phyloP scores from a whole-genome alignment of 352 stramenopile species.

The Pythium dissotocum region DNA sequence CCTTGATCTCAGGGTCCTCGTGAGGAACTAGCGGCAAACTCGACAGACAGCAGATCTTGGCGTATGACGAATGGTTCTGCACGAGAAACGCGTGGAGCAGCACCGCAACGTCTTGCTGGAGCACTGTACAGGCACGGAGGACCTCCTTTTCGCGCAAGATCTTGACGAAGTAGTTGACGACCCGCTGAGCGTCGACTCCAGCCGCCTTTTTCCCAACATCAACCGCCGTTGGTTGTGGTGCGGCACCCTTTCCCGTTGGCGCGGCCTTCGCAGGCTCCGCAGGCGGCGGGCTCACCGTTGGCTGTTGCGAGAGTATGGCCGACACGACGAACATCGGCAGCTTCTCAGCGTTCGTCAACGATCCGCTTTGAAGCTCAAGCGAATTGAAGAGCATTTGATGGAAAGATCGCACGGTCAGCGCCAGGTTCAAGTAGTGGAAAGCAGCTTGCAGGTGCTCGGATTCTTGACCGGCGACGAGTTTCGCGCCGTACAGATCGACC shows the following conservation, averaged over 20 bases:
- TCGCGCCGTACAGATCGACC: slow-evolving; percentile 57
- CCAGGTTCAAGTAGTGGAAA: slow-evolving; percentile 71
- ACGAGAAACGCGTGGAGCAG: slow-evolving; percentile 61
- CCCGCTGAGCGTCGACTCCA: slow-evolving; percentile 25
- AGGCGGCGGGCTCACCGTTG: background rate
- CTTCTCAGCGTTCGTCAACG: slow-evolving; percentile 43
- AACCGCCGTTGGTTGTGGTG: background rate
- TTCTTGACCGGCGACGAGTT: slow-evolving; percentile 42
- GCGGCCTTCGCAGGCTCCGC: slow-evolving; percentile 9
- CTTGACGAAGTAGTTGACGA: slow-evolving; percentile 69
- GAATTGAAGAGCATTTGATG: slow-evolving; percentile 57
- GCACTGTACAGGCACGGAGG: slow-evolving; percentile 33
- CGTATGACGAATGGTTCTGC: slow-evolving; percentile 60
- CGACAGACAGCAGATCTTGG: slow-evolving; percentile 50
- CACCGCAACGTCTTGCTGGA: slow-evolving; percentile 38
- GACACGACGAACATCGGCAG: slow-evolving; percentile 41
- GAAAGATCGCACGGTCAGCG: slow-evolving; percentile 41
- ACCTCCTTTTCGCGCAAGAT: slow-evolving; percentile 48
- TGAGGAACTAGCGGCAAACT: slow-evolving; percentile 43
- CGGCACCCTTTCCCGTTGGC: slow-evolving; percentile 1
- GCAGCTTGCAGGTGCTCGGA: slow-evolving; percentile 64
- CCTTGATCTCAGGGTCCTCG: slow-evolving; percentile 58
- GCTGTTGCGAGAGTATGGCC: slow-evolving; percentile 28
- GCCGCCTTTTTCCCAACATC: slow-evolving; percentile 6
- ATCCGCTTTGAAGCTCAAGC: slow-evolving; percentile 55